These are phyloP conservation scores for Sphaerulina vaccinii DNA, from an alignment of 2,329 filamentous ascomycete genomes.

Conservation along the genomic window DNA sequence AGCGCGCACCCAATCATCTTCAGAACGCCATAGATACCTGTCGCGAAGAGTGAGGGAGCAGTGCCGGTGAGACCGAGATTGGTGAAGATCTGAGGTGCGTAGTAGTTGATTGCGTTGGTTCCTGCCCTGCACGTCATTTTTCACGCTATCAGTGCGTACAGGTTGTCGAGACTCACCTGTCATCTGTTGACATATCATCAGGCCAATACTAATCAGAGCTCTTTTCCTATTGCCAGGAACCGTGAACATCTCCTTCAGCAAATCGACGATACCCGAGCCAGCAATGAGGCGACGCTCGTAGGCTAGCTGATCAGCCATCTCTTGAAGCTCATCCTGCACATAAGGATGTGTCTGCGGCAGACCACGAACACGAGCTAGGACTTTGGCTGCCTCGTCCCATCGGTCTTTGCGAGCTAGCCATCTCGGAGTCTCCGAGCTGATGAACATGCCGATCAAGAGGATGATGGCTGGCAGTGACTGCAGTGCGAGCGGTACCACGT, in stretches of 20 bases:
- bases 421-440: constrained; percentile 44
- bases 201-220: constrained; percentile 62
- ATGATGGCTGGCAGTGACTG: constrained; percentile 64
- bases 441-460: constrained; percentile 61
- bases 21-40: constrained; percentile 70
- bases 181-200: constrained; percentile 70
- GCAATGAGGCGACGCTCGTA: constrained; percentile 68
- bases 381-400: constrained; percentile 62
- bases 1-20: constrained; percentile 64
- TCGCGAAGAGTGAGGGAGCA: constrained; percentile 64
- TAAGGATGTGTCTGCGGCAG: constrained; percentile 62
- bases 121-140: not conserved
- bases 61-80: constrained; percentile 61
- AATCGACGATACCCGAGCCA: constrained; percentile 61
- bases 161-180: constrained; percentile 66
- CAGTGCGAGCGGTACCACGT: constrained; percentile 60
- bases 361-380: constrained; percentile 56
- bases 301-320: constrained; percentile 65
- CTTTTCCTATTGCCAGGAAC: constrained; percentile 64
- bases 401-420: constrained; percentile 63
- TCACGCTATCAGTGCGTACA: no score
- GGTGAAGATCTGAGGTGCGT: constrained; percentile 62
- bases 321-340: constrained; percentile 54
- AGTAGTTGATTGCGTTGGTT: constrained; percentile 62
- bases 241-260: constrained; percentile 67